These are phyloP conservation scores for Amaranthus palmeri DNA, from an alignment of 148 eudicot species.

Conservation along the genomic window DNA sequence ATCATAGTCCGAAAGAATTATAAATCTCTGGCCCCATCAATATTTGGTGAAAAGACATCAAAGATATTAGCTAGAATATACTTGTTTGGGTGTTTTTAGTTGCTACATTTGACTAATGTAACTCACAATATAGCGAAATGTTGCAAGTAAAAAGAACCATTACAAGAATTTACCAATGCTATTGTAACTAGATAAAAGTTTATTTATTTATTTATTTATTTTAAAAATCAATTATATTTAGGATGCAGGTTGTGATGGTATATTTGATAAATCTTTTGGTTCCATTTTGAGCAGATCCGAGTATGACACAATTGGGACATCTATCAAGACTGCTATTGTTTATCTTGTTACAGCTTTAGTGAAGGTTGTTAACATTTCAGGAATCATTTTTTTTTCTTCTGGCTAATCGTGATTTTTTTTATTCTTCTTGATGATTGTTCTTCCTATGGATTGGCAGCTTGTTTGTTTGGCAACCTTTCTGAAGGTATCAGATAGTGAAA, in stretches of 20 bases:
- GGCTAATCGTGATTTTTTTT: not conserved
- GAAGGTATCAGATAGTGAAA: conserved; percentile 78
- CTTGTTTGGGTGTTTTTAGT: too few species aligned
- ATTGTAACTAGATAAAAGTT: too few species aligned
- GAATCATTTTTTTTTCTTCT: not conserved
- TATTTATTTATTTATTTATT: too few species aligned
- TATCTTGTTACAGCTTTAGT: conserved; percentile 82
- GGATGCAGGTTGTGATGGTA: not conserved
- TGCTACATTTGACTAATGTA: too few species aligned
- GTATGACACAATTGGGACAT: conserved; percentile 94
- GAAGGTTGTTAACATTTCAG: conserved; percentile 49
- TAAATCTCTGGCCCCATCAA: too few species aligned
- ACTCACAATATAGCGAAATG: too few species aligned
- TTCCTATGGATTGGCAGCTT: conserved; percentile 47
- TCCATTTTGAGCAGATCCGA: conserved; percentile 61
- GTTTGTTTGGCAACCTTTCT: conserved; percentile 96
- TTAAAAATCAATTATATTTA: not conserved
- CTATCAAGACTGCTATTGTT: conserved; percentile 79
- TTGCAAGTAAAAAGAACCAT: not conserved
- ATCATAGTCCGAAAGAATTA: too few species aligned
- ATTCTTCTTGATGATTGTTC: conserved; percentile 8
- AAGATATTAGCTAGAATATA: too few species aligned
- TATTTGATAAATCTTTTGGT: conserved; percentile 10
- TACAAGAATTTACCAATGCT: not conserved
- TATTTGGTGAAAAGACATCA: too few species aligned